These are phyloP conservation scores for Boletellus emodensis DNA, from an alignment of 768 basidiomycete species.

Conservation along the genomic window DNA sequence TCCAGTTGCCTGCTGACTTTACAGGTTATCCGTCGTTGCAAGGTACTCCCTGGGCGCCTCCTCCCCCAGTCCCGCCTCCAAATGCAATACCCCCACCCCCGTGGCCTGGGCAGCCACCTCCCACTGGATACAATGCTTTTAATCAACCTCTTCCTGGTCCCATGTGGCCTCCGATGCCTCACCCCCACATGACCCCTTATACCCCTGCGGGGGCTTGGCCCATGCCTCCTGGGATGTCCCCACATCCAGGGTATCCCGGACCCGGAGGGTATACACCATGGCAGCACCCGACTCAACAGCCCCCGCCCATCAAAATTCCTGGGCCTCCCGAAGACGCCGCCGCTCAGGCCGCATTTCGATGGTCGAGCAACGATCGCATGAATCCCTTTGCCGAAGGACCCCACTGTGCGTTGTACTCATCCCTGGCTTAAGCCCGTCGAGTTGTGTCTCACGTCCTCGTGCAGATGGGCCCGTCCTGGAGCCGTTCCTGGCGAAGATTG, in stretches of 20 bases:
- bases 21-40: slow-evolving; percentile 30
- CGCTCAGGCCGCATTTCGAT: slow-evolving; percentile 27
- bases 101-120: slow-evolving; percentile 18
- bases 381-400: slow-evolving; percentile 38
- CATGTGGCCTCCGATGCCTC: slow-evolving; percentile 20
- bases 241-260: slow-evolving; percentile 16
- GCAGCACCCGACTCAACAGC: slow-evolving; percentile 27
- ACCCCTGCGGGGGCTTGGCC: slow-evolving; percentile 28
- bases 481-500: slow-evolving; percentile 50
- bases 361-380: slow-evolving; percentile 31
- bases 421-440: too few species aligned
- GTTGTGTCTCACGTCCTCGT: slow-evolving; percentile 11
- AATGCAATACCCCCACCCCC: slow-evolving; percentile 17
- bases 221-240: slow-evolving; percentile 24
- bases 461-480: slow-evolving; percentile 70
- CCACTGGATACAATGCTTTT: slow-evolving; percentile 27
- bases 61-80: slow-evolving; percentile 20
- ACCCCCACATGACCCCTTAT: slow-evolving; percentile 13
- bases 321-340: slow-evolving; percentile 21
- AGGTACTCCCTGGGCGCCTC: slow-evolving; percentile 25
- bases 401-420: slow-evolving; percentile 34
- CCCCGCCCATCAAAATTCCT: slow-evolving; percentile 20
- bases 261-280: slow-evolving; percentile 26
- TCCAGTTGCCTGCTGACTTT: slow-evolving; percentile 27
- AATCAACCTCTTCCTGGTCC: slow-evolving; percentile 29